Evolutionary conservation across 1,284 basidiomycete genomes (phyloP), one percentile per base, ranked within the genome.

Genomic region (Phylloporus gajari): DNA sequence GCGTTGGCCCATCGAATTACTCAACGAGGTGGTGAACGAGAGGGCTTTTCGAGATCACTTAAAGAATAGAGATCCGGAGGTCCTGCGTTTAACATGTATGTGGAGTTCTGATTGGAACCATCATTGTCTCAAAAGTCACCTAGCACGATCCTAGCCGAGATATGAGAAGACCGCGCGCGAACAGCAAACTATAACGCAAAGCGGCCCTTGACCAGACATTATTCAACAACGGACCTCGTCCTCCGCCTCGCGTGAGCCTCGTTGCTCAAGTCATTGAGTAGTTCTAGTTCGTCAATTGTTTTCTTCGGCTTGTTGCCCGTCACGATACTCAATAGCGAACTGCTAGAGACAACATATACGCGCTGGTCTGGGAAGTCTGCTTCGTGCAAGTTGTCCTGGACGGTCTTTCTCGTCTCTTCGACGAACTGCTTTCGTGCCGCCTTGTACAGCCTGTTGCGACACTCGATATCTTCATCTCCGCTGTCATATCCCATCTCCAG

Each of bases 291-390:
- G 15, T 77, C 76, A 6, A 79, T 76, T 27, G 68, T 66, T 56
- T 61, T 76, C 67, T 63, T 79, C 23, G 77, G 74, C n/a, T 21
- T 46, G 51, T 70, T 78, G 6, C 70, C 59, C 51, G 3, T 13
- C 40, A 21, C 27, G 21, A 74, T 46, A 19, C 30, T 53, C 58
- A 76, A n/a, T 53, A 78, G 27, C 38, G 74, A 67, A 12, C 0
- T 69, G 68, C 61, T 70, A 32, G 74, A 74, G 60, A 78, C 65
- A 48, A 77, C 76, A 48, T 79, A 79, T 3, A 79, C 72, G 1
- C 74, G 76, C 46, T 77, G 77, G 46, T 78, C 48, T 0, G 70
- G 51, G 8, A 79, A 70, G 42, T 74, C 72, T 3, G 76, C 75
- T 1, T 69, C 62, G 23, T 74, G 42, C 58, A 77, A 21, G 46